These are phyloP conservation scores for Vitis riparia DNA, from an alignment of 164 flowering plant species.

Conservation along the genomic window DNA sequence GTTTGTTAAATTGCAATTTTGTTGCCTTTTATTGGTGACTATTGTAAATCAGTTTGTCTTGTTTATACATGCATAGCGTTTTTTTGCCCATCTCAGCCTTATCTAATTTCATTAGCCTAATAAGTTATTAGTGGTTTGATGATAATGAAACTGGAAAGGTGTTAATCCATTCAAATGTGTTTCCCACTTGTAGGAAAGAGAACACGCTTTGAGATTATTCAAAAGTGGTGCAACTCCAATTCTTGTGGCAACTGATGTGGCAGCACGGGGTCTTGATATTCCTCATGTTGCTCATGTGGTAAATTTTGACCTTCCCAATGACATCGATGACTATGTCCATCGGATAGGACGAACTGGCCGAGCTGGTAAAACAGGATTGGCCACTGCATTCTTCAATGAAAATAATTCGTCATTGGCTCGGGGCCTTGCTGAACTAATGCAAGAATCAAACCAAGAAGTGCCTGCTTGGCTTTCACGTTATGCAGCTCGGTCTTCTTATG, in stretches of 20 bases:
- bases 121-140: background rate
- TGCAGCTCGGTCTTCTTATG: conserved; percentile 6
- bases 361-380: conserved; percentile 13
- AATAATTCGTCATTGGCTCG: conserved; percentile 9
- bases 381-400: conserved; percentile 15
- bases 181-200: conserved; percentile 9
- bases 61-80: too few species aligned
- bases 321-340: conserved; percentile 16
- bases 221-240: conserved; percentile 13
- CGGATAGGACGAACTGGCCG: conserved; percentile 15
- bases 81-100: too few species aligned
- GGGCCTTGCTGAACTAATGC: conserved; percentile 14
- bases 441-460: conserved; percentile 19
- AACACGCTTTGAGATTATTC: conserved; percentile 7
- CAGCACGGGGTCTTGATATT: conserved; percentile 15
- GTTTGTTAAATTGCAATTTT: too few species aligned
- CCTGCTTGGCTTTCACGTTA: conserved; percentile 18
- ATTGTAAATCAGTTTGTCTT: too few species aligned
- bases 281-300: conserved; percentile 12
- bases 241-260: conserved; percentile 14
- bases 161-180: background rate
- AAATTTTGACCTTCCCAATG: conserved; percentile 16
- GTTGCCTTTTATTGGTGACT: too few species aligned
- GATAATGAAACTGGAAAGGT: background rate
- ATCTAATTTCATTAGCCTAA: too few species aligned